Percentiles rank a stretch among this genome's conserved stretches.
These are phyloP conservation scores for Yamadazyma sp. DNA, from an alignment of 1,139 yeast genomes.

Conservation along the genomic window DNA sequence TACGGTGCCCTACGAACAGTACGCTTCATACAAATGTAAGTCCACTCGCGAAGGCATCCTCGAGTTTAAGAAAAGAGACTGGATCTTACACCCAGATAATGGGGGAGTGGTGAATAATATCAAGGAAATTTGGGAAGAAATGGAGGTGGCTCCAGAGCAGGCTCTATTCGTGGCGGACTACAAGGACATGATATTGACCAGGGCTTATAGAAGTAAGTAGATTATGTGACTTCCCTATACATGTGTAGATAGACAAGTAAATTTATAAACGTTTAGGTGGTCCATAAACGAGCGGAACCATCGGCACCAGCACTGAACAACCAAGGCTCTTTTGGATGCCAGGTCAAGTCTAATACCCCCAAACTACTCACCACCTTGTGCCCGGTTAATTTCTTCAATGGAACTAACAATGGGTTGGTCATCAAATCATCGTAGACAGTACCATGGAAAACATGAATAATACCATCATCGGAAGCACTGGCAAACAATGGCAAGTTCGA, in stretches of 20 bases:
- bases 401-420: slow-evolving; percentile 95
- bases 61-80: slow-evolving; percentile 43
- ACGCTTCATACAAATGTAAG: slow-evolving; percentile 23
- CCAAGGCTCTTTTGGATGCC: slow-evolving; percentile 99
- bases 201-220: slow-evolving; percentile 8
- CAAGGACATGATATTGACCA: slow-evolving; percentile 7
- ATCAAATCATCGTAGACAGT: slow-evolving; percentile 93
- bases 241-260: no score
- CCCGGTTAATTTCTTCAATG: slow-evolving; percentile 92
- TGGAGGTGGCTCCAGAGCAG: slow-evolving; percentile 24
- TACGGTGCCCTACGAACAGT: slow-evolving; percentile 26
- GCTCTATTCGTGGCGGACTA: slow-evolving; percentile 23
- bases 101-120: slow-evolving; percentile 48
- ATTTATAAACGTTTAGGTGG: slow-evolving; percentile 62
- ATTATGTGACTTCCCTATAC: slow-evolving; percentile 6
- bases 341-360: slow-evolving; percentile 85
- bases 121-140: slow-evolving; percentile 25
- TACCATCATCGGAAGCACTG: slow-evolving; percentile 95
- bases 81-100: slow-evolving; percentile 41
- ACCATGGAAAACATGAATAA: slow-evolving; percentile 92
- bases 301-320: slow-evolving; percentile 98
- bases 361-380: slow-evolving; percentile 77
- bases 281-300: slow-evolving; percentile 95
- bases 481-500: slow-evolving; percentile 86
- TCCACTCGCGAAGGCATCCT: slow-evolving; percentile 44